Conservation (phyloP, 176 grass and related monocot species). For the Eremochloa ophiuroides region DNA sequence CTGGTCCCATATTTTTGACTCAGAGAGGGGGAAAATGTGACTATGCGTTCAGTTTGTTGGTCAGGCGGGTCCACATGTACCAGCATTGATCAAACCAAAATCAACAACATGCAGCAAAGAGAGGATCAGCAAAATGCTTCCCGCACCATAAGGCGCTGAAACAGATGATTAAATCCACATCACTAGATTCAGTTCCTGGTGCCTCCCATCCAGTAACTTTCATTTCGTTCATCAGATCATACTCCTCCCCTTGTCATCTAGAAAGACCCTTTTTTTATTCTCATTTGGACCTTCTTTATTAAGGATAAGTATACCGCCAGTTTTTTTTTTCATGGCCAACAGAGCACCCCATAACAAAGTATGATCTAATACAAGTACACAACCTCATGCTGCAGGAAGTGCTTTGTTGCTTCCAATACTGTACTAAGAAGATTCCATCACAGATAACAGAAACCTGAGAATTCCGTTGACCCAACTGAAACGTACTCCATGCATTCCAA, state of each 20-base stretch:
- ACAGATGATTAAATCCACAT: background rate
- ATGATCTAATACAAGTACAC: background rate
- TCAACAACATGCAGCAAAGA: background rate
- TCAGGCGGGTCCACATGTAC: background rate
- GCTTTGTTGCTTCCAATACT: background rate
- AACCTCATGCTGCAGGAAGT: slow-evolving; percentile 1
- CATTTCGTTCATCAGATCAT: no score
- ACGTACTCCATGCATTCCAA: background rate
- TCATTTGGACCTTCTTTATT: background rate
- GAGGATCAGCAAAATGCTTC: background rate
- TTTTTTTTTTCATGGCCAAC: background rate
- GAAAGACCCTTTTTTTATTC: no score
- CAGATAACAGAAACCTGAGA: slow-evolving; percentile 12
- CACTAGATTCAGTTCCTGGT: background rate
- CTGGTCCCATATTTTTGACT: background rate
- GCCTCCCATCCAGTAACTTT: background rate
- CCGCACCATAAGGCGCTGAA: background rate
- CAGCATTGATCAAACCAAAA: background rate
- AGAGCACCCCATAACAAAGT: background rate
- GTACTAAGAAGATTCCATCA: background rate
- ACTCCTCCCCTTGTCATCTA: no score
- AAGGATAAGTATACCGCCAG: background rate
- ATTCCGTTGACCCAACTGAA: background rate
- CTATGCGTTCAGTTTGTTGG: background rate
- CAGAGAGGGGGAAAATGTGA: background rate